Evolutionary conservation across 139 green algal genomes (phyloP).

Genomic region (Asterochloris sp.): DNA sequence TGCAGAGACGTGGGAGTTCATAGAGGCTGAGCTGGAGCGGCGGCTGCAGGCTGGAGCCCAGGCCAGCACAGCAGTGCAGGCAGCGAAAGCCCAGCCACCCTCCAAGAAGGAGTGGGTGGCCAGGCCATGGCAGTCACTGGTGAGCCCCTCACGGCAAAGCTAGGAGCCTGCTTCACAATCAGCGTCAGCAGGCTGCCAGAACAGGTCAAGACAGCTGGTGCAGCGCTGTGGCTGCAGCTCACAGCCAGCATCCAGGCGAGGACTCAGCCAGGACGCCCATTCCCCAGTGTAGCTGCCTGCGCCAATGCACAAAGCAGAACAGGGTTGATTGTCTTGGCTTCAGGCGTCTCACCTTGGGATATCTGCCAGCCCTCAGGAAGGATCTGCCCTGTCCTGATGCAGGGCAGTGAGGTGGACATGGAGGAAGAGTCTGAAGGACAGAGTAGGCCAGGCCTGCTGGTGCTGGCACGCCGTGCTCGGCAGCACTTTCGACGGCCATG

Average conservation of each 20-base stretch:
- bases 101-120: constrained; percentile 16
- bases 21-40: constrained; percentile 23
- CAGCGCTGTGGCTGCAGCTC: too few relatives aligned
- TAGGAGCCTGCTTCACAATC: too few relatives aligned
- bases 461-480: constrained; percentile 43
- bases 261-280: too few relatives aligned
- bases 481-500: constrained; percentile 46
- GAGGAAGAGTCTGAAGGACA: constrained; percentile 39
- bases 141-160: neutral
- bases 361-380: too few relatives aligned
- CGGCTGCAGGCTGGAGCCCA: constrained; percentile 20
- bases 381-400: neutral
- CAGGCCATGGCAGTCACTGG: constrained; percentile 12
- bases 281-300: too few relatives aligned
- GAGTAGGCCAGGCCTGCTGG: constrained; percentile 29
- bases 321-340: too few relatives aligned
- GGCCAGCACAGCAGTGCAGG: constrained; percentile 11
- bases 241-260: too few relatives aligned
- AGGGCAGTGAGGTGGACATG: constrained; percentile 46
- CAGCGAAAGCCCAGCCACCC: constrained; percentile 19
- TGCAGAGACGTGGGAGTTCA: constrained; percentile 28
- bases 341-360: too few relatives aligned
- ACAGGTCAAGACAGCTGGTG: too few relatives aligned
- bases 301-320: too few relatives aligned
- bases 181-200: too few relatives aligned